These are phyloP conservation scores for Colletotrichum liaoningense DNA, from an alignment of 2,329 filamentous ascomycete species.

Conservation along the genomic window DNA sequence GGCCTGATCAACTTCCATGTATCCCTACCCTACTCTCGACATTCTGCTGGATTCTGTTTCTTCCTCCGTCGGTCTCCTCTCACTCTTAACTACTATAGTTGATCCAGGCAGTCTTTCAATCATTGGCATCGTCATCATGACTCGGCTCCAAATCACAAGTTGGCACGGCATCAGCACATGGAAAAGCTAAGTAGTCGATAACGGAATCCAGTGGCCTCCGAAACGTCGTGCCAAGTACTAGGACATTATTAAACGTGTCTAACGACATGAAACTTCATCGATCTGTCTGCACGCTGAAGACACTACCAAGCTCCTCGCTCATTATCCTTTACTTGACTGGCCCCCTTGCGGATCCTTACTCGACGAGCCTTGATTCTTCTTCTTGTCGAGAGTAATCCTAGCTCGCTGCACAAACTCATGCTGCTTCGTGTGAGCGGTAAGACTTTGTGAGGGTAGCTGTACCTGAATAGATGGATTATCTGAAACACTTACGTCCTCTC, in stretches of 20 bases:
- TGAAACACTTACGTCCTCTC: slow-evolving; percentile 42
- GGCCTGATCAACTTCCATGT: slow-evolving; percentile 15
- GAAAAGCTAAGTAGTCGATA: neutral
- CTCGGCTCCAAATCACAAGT: neutral
- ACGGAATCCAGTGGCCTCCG: neutral
- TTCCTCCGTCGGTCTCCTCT: neutral
- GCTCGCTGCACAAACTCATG: slow-evolving; percentile 51
- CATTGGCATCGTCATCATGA: too few species aligned
- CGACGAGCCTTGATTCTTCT: slow-evolving; percentile 39
- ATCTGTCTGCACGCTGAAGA: neutral
- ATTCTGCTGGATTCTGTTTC: neutral
- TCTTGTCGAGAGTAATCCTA: slow-evolving; percentile 44
- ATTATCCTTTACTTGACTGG: slow-evolving; percentile 14
- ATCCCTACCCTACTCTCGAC: slow-evolving; percentile 6
- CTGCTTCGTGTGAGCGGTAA: slow-evolving; percentile 37
- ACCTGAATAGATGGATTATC: neutral
- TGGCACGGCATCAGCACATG: neutral
- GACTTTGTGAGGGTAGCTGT: neutral
- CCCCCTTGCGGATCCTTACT: slow-evolving; percentile 35
- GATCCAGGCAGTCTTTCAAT: too few species aligned
- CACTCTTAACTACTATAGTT: neutral
- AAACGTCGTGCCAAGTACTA: neutral
- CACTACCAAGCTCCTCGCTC: slow-evolving; percentile 24
- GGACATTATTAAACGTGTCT: too few species aligned
- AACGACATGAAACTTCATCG: neutral